phyloP scores from a whole-genome alignment of 2,329 filamentous ascomycete genomes.

The Raffaelea ambrosiae region DNA sequence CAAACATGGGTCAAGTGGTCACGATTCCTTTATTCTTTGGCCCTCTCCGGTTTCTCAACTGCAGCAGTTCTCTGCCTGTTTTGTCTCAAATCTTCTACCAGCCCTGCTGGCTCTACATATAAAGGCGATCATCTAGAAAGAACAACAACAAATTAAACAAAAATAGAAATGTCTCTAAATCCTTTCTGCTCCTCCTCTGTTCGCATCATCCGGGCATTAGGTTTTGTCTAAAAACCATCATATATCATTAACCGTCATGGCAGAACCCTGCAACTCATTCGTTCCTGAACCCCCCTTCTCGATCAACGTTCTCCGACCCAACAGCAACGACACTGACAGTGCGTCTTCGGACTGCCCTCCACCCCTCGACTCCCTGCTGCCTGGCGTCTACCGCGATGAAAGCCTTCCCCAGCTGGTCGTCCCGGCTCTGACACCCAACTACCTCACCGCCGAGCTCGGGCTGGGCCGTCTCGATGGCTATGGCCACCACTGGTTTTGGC shows the following conservation, averaged over 20 bases:
- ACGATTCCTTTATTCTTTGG: too few species aligned
- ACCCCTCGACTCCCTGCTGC: conserved; percentile 10
- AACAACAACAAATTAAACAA: too few species aligned
- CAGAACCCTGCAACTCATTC: background rate
- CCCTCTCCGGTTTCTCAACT: too few species aligned
- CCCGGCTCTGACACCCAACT: conserved; percentile 9
- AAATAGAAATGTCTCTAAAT: too few species aligned
- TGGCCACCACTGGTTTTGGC: conserved; percentile 15
- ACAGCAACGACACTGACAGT: background rate
- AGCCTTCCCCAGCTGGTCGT: conserved; percentile 1
- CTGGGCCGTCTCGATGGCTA: conserved; percentile 13
- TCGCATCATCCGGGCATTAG: too few species aligned
- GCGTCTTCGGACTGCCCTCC: background rate
- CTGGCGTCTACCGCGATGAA: conserved; percentile 11
- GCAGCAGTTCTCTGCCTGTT: too few species aligned
- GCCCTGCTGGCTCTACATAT: too few species aligned
- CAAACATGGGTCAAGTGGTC: too few species aligned
- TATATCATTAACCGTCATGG: background rate
- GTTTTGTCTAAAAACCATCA: too few species aligned
- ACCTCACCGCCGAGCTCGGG: conserved; percentile 11
- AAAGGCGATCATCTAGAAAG: too few species aligned
- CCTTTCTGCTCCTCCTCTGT: too few species aligned
- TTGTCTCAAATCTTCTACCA: too few species aligned
- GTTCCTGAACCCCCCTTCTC: conserved; percentile 8
- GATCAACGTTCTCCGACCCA: conserved; percentile 6